Evolutionary conservation across 2,329 filamentous ascomycete genomes (phyloP), one percentile per base, ranked within the genome.

Genomic region (Cladosporium sp.): DNA sequence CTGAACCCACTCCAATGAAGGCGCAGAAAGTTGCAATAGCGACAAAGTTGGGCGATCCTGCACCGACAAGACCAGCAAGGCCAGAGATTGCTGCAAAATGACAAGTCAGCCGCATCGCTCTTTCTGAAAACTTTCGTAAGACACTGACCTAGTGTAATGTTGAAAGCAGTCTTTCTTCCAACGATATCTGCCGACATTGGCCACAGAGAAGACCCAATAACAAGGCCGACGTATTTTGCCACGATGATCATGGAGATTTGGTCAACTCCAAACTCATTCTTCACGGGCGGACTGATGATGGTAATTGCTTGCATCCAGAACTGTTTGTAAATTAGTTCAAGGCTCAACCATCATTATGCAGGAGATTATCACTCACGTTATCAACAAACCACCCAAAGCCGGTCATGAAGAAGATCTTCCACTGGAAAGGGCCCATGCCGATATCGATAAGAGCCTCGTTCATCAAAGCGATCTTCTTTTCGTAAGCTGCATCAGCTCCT

Each of bases 101-200:
- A 4, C 5, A 13, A n/a, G n/a, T n/a, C n/a, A n/a, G n/a, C n/a
- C n/a, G n/a, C n/a, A n/a, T n/a, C n/a, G n/a, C n/a, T n/a, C n/a
- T n/a, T n/a, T n/a, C n/a, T n/a, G n/a, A n/a, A n/a, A n/a, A n/a
- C n/a, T n/a, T n/a, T n/a, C n/a, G n/a, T n/a, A n/a, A n/a, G 11
- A 34, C 12, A 7, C 32, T 13, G 11, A 34, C 32, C 77, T 1
- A 92, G 75, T 0, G 88, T 91, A 58, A 78, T 71, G 70, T 91
- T 91, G 73, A 92, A 92, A 41, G 88, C 87, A 19, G 87, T 74
- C 49, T 86, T 84, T 49, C 88, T 83, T 39, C 88, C 88, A 51
- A 90, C 71, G 5, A 89, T 34, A 13, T 34, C 32, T 13, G 32
- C 32, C n/a, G 32, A 13, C 32, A 34, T 34, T 5, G 32, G 32